Conservation (phyloP, 345 rosid species). For the Luvunga scandens region DNA sequence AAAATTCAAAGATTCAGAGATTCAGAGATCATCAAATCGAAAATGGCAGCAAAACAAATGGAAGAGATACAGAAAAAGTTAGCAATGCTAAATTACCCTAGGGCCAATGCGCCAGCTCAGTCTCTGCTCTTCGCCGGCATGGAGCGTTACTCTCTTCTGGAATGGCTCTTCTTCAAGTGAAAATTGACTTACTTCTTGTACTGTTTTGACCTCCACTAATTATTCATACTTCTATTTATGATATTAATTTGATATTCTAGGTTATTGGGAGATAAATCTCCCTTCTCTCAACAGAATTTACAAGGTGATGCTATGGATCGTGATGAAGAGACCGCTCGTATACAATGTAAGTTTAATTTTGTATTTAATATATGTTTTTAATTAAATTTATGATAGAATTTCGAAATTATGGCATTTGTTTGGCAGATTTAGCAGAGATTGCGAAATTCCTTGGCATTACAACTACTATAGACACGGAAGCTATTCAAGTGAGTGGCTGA, state of each 20-base stretch:
- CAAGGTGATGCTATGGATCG: conserved; percentile 85
- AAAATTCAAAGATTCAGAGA: background rate
- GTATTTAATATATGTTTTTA: background rate
- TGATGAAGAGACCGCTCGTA: conserved; percentile 93
- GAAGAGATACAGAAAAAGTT: conserved; percentile 88
- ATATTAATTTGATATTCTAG: conserved; percentile 32
- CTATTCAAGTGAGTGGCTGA: conserved; percentile 62
- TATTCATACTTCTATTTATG: background rate
- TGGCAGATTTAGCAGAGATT: conserved; percentile 86
- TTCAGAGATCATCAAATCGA: background rate
- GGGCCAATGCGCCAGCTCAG: conserved; percentile 94
- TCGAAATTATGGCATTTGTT: background rate
- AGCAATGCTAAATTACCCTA: conserved; percentile 56
- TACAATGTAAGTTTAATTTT: conserved; percentile 50
- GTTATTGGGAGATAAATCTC: conserved; percentile 88
- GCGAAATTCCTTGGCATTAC: conserved; percentile 94
- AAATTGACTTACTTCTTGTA: conserved; percentile 23
- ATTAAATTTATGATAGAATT: background rate
- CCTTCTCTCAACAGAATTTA: conserved; percentile 84
- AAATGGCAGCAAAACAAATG: conserved; percentile 93
- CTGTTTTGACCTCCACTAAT: background rate
- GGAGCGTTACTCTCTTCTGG: conserved; percentile 98
- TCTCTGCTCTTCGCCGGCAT: conserved; percentile 97
- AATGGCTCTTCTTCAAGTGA: conserved; percentile 90
- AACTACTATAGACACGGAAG: conserved; percentile 74